Conservation (phyloP, 805 yeast genomes). For the Komagataella populi region DNA sequence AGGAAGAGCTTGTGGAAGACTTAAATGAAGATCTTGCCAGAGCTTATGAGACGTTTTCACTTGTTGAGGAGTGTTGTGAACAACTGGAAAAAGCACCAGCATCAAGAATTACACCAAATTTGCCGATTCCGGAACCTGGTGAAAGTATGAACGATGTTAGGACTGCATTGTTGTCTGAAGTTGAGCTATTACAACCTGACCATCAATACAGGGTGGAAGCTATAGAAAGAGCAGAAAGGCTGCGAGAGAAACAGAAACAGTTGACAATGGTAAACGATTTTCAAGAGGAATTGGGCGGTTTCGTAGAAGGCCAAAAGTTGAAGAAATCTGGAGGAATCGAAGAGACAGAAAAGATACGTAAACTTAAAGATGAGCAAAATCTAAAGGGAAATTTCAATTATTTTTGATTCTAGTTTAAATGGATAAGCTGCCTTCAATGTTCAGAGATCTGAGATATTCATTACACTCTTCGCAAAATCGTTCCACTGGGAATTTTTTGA, state of each 20-base stretch:
- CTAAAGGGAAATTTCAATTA: constrained; percentile 24
- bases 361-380: constrained; percentile 57
- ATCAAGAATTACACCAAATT: constrained; percentile 20
- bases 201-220: constrained; percentile 83
- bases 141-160: constrained; percentile 42
- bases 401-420: constrained; percentile 9
- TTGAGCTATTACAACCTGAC: constrained; percentile 65
- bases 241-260: constrained; percentile 59
- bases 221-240: constrained; percentile 70
- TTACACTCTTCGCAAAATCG: not conserved
- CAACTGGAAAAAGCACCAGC: constrained; percentile 58
- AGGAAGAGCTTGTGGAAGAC: constrained; percentile 74
- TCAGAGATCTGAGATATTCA: not conserved
- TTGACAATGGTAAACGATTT: constrained; percentile 47
- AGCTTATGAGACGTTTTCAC: constrained; percentile 67
- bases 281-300: constrained; percentile 73
- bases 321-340: constrained; percentile 84
- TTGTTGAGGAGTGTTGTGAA: constrained; percentile 69
- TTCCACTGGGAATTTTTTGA: not conserved
- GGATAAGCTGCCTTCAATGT: not conserved
- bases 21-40: constrained; percentile 68
- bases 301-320: constrained; percentile 65
- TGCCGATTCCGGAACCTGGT: constrained; percentile 38
- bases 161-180: constrained; percentile 74
- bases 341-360: constrained; percentile 63